Percentiles rank a stretch among this genome's conserved stretches.
Conservation (phyloP, 768 basidiomycete species). For the Omphalotus guepiniiformis region DNA sequence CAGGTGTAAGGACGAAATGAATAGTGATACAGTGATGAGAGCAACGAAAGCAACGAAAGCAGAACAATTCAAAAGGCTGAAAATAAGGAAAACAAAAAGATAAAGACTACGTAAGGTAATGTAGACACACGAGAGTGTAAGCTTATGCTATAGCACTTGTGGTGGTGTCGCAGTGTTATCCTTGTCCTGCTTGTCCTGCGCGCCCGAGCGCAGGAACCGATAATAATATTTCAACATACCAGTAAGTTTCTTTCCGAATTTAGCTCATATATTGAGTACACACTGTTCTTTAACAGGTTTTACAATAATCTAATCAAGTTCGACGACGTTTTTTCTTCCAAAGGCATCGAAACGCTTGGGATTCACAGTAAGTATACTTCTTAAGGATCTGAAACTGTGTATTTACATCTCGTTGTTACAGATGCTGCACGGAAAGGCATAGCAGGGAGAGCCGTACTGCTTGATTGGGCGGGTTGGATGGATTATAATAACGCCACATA, state of each 20-base stretch:
- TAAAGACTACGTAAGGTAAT: too few relatives aligned
- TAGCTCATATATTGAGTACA: not conserved
- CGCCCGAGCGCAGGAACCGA: too few relatives aligned
- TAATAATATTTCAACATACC: constrained; percentile 4
- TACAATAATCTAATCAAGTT: constrained; percentile 12
- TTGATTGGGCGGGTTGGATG: constrained; percentile 7
- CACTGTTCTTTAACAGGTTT: constrained; percentile 4
- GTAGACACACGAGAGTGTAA: too few relatives aligned
- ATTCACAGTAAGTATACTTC: constrained; percentile 10
- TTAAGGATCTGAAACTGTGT: not conserved
- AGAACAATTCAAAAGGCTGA: too few relatives aligned
- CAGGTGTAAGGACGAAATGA: too few relatives aligned
- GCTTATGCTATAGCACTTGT: too few relatives aligned
- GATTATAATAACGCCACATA: constrained; percentile 2
- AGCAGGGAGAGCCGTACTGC: constrained; percentile 2
- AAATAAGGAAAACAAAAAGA: too few relatives aligned
- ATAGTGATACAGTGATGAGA: too few relatives aligned
- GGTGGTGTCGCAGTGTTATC: too few relatives aligned
- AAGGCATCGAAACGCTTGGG: constrained; percentile 6
- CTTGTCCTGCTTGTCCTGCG: too few relatives aligned
- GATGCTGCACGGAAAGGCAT: constrained; percentile 11
- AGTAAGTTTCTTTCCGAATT: not conserved
- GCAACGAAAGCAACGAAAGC: too few relatives aligned
- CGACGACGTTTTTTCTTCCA: constrained; percentile 5
- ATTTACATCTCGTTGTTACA: not conserved